Conservation (phyloP, 106 monocot species). For the Allium sativum region DNA sequence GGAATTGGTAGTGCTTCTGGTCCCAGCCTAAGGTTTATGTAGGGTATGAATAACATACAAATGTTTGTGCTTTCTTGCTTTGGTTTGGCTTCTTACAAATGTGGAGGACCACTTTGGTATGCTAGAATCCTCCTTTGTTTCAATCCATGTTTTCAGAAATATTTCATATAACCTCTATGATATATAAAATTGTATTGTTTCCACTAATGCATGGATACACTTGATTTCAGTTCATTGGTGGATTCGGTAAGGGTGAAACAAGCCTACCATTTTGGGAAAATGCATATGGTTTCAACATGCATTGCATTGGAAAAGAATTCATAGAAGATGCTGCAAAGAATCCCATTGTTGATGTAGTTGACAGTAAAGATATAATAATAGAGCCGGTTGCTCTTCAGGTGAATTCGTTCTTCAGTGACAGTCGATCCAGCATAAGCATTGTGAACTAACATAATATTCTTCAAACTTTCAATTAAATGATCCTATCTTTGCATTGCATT, state of each 20-base stretch:
- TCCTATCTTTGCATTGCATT: constrained; percentile 5
- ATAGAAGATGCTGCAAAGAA: constrained; percentile 49
- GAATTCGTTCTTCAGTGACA: constrained; percentile 3
- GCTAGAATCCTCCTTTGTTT: no score
- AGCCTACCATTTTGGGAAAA: constrained; percentile 79
- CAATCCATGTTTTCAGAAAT: no score
- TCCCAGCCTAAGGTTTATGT: no score
- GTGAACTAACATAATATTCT: no score
- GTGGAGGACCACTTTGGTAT: no score
- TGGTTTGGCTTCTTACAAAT: no score
- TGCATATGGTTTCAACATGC: constrained; percentile 90
- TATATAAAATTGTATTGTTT: constrained; percentile 3
- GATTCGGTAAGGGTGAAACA: constrained; percentile 74
- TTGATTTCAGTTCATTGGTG: constrained; percentile 61
- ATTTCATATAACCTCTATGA: no score
- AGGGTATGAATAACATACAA: no score
- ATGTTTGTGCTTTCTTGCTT: no score
- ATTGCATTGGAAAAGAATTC: constrained; percentile 80
- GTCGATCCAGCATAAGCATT: no score
- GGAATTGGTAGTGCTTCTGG: no score
- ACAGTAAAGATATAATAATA: constrained; percentile 59
- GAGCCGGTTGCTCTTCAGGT: constrained; percentile 63
- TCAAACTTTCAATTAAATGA: no score
- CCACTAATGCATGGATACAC: background rate
- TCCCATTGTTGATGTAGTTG: constrained; percentile 77